These are phyloP conservation scores for rapeseed (Brassica napus) DNA, from an alignment of 345 rosid genomes.

Conservation along the genomic window Da-Ae NC_063449.1:37343501-37344000, in stretches of 20 bases:
- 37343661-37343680: slow-evolving; percentile 8
- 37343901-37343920: not conserved
- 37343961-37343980: not conserved
- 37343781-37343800: not conserved
- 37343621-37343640: slow-evolving; percentile 1
- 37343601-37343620: slow-evolving; percentile 12
- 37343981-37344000: not conserved
- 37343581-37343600: slow-evolving; percentile 32
- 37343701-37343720: slow-evolving; percentile 5
- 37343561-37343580: slow-evolving; percentile 29
- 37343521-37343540: not conserved
- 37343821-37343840: not conserved
- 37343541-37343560: slow-evolving; percentile 11
- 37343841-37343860: no score
- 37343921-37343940: not conserved
- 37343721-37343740: not conserved
- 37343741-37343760: not conserved
- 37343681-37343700: slow-evolving; percentile 2
- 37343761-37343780: not conserved
- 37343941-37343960: not conserved
- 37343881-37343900: not conserved
- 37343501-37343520: not conserved
- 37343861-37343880: not conserved
- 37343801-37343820: not conserved
- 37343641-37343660: slow-evolving; percentile 1